Evolutionary conservation across 2,329 filamentous ascomycete species (phyloP).

Genomic region (Diaporthe destruens): DNA sequence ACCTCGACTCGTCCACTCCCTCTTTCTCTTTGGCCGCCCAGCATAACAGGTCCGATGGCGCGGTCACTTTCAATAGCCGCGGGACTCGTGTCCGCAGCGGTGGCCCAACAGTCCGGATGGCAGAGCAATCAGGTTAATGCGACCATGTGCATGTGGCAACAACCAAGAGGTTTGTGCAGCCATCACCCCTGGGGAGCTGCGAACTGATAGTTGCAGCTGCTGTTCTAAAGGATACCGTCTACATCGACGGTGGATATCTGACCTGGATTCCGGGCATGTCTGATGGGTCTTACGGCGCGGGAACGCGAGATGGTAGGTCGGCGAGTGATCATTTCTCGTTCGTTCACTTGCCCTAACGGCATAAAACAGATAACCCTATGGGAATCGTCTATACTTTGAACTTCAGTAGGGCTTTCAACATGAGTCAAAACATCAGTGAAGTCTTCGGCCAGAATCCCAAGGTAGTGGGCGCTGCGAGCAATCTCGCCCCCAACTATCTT

Average conservation of each 20-base stretch:
- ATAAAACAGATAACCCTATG: conserved; percentile 60
- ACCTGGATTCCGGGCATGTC: conserved; percentile 64
- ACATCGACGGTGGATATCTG: conserved; percentile 73
- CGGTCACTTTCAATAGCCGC: conserved; percentile 47
- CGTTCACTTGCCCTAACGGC: neutral
- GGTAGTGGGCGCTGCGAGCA: conserved; percentile 58
- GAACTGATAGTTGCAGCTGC: conserved; percentile 59
- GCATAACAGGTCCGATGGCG: conserved; percentile 49
- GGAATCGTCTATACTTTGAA: conserved; percentile 70
- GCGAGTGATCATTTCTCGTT: neutral
- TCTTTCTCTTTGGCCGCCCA: conserved; percentile 42
- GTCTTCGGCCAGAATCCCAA: conserved; percentile 57
- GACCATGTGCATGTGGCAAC: conserved; percentile 70
- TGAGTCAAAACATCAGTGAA: conserved; percentile 63
- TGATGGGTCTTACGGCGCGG: conserved; percentile 54
- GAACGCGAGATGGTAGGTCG: conserved; percentile 58
- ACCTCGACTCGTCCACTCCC: conserved; percentile 22
- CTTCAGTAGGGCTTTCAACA: conserved; percentile 68
- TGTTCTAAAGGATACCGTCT: conserved; percentile 71
- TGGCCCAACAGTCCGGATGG: conserved; percentile 64
- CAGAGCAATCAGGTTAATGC: conserved; percentile 64
- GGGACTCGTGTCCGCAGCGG: conserved; percentile 47
- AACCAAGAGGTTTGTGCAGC: conserved; percentile 56
- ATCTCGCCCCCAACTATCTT: conserved; percentile 66
- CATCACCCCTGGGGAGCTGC: neutral